Conservation (phyloP, 1,139 yeast species). For the Geotrichum carabidarum region DNA sequence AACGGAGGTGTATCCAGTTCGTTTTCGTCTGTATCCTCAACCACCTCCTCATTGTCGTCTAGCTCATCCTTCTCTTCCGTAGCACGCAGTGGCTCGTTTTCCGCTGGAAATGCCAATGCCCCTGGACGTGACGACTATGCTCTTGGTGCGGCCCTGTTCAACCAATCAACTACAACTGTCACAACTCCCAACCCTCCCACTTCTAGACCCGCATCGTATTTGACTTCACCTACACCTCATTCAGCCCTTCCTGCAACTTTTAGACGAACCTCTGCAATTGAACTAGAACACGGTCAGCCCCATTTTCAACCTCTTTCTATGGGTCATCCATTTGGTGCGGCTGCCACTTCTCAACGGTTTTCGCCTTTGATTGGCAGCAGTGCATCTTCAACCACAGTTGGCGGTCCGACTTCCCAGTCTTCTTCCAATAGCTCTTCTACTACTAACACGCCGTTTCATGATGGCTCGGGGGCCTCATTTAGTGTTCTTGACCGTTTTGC, state of each 20-base stretch:
- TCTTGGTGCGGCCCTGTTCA: not conserved
- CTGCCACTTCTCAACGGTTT: conserved; percentile 10
- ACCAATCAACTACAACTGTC: not conserved
- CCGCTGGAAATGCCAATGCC: not conserved
- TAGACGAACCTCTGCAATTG: conserved; percentile 3
- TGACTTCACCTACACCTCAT: conserved; percentile 12
- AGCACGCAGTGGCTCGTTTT: conserved; percentile 2
- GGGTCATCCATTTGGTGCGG: not conserved
- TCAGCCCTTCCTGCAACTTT: conserved; percentile 4
- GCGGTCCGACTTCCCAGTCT: not conserved
- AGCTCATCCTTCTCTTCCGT: conserved; percentile 3
- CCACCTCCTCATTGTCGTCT: not conserved
- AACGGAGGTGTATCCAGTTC: not conserved
- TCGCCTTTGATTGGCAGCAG: conserved; percentile 6
- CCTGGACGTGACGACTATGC: conserved; percentile 2
- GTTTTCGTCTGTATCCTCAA: conserved; percentile 4
- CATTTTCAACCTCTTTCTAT: not conserved
- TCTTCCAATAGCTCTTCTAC: not conserved
- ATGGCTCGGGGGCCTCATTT: not conserved
- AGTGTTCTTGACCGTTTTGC: conserved; percentile 47
- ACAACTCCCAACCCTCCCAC: conserved; percentile 4
- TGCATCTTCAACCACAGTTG: not conserved
- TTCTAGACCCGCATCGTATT: not conserved
- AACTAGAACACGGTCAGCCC: not conserved
- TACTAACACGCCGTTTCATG: not conserved